Percentiles rank a stretch among this genome's conserved stretches.
phyloP scores from a whole-genome alignment of 805 yeast species.

The Cyberlindnera veronae region DNA sequence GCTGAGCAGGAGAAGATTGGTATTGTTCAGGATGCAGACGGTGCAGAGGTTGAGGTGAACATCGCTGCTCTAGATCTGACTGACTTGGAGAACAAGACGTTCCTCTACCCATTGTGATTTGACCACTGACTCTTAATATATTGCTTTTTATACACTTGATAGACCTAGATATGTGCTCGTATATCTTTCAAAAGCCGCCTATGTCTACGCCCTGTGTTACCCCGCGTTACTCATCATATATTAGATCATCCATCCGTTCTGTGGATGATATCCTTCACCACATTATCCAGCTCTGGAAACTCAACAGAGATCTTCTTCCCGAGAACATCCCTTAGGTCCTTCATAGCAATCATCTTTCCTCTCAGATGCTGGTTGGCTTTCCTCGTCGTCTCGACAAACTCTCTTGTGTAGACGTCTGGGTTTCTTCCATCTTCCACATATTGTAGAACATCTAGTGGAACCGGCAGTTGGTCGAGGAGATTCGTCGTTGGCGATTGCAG shows the following conservation, averaged over 20 bases:
- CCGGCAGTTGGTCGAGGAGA: constrained; percentile 39
- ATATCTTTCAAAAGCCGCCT: too few relatives aligned
- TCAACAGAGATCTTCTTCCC: constrained; percentile 69
- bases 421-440: constrained; percentile 96
- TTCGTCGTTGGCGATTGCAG: constrained; percentile 30
- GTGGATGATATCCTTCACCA: constrained; percentile 52
- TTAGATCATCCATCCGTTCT: constrained; percentile 43
- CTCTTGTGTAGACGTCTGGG: constrained; percentile 95
- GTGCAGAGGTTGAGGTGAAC: constrained; percentile 33
- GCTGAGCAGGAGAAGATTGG: constrained; percentile 26
- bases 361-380: constrained; percentile 83
- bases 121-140: too few relatives aligned
- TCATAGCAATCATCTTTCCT: constrained; percentile 76
- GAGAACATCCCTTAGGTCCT: constrained; percentile 57
- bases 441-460: constrained; percentile 82
- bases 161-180: too few relatives aligned
- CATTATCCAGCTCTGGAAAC: constrained; percentile 68
- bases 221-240: too few relatives aligned
- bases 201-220: too few relatives aligned
- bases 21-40: constrained; percentile 30
- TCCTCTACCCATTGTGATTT: constrained; percentile 46
- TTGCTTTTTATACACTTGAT: too few relatives aligned
- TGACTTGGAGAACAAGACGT: constrained; percentile 46
- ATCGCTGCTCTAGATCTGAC: constrained; percentile 47
- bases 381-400: constrained; percentile 91